phyloP scores from a whole-genome alignment of 257 asterid genomes.

The Marsdenia floribunda region DNA sequence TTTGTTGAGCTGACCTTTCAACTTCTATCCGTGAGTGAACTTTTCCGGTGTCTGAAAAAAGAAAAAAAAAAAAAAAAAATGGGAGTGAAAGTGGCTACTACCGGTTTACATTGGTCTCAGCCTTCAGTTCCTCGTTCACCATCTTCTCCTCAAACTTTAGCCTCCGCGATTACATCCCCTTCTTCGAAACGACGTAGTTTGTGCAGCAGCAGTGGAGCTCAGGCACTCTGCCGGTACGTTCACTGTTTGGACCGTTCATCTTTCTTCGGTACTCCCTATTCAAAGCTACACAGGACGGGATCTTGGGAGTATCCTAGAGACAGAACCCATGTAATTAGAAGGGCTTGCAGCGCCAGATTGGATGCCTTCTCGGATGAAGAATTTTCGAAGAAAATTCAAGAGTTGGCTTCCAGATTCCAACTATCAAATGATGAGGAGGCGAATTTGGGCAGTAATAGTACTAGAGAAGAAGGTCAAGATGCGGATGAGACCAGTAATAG shows the following conservation, averaged over 20 bases:
- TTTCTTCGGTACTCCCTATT: conserved; percentile 28
- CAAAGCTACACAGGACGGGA: conserved; percentile 35
- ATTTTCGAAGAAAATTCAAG: conserved; percentile 54
- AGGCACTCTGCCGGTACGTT: conserved; percentile 32
- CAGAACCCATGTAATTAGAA: conserved; percentile 25
- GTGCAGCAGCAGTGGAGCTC: conserved; percentile 37
- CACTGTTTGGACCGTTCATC: conserved; percentile 27
- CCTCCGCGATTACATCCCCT: conserved; percentile 57
- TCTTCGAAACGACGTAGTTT: conserved; percentile 46
- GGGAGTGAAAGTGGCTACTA: conserved; percentile 63
- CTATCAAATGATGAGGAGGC: conserved; percentile 27
- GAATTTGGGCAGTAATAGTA: background rate
- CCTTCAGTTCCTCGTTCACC: conserved; percentile 66
- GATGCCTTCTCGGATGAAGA: conserved; percentile 84
- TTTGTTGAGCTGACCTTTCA: background rate
- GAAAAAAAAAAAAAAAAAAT: conserved; percentile 26
- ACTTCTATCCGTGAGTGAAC: background rate
- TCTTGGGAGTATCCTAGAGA: conserved; percentile 34
- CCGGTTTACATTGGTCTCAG: conserved; percentile 63
- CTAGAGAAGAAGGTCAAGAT: conserved; percentile 3
- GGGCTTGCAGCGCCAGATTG: conserved; percentile 49
- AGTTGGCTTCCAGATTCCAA: conserved; percentile 39
- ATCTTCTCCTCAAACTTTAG: conserved; percentile 59
- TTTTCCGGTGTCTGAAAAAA: conserved; percentile 1
- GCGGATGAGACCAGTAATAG: conserved; percentile 7